These are phyloP conservation scores for Boletus pseudo-olivaceus DNA, from an alignment of 768 basidiomycete genomes.

Conservation along the genomic window DNA sequence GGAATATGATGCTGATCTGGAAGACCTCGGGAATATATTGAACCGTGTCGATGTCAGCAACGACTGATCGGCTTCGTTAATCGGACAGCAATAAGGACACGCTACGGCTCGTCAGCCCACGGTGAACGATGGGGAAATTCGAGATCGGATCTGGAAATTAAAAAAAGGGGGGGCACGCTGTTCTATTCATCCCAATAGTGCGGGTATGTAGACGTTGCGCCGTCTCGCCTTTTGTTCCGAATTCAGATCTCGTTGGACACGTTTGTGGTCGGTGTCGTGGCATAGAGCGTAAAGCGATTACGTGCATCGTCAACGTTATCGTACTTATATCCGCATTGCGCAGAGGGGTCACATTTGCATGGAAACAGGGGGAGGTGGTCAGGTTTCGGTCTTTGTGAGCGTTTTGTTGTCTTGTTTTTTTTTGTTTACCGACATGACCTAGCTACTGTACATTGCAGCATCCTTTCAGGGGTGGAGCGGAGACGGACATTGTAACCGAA, in stretches of 20 bases:
- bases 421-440: neutral
- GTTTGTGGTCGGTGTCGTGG: neutral
- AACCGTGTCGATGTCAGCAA: neutral
- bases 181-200: neutral
- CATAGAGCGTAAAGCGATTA: neutral
- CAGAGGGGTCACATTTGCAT: neutral
- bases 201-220: neutral
- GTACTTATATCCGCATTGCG: neutral
- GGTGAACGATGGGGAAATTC: neutral
- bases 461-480: neutral
- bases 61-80: neutral
- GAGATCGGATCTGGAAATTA: neutral
- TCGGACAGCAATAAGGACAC: neutral
- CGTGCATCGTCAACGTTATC: neutral
- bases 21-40: slow-evolving; percentile 3
- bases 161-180: too few species aligned
- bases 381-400: neutral
- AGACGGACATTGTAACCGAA: neutral
- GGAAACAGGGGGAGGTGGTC: neutral
- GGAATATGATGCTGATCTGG: neutral
- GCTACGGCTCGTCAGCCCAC: neutral
- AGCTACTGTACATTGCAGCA: neutral
- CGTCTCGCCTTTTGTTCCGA: neutral
- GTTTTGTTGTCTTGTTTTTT: too few species aligned
- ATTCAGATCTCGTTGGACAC: neutral